These are phyloP conservation scores for Trichosporon faecale DNA, from an alignment of 1,284 basidiomycete species.

Conservation along the genomic window DNA sequence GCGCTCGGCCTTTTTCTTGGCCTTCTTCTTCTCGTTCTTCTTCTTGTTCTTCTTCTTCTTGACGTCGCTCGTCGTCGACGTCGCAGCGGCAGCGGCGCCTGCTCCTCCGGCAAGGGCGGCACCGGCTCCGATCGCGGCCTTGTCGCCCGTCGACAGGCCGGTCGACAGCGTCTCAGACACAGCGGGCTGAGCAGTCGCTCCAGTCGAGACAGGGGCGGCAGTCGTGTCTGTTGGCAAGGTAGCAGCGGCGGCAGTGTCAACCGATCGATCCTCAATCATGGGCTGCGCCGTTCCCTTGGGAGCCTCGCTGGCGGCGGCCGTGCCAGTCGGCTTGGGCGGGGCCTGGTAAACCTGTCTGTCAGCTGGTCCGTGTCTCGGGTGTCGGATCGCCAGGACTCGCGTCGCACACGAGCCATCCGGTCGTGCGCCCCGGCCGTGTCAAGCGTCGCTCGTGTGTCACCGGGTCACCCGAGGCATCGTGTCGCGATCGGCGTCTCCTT, in stretches of 20 bases:
- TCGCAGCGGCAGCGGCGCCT: constrained; percentile 10
- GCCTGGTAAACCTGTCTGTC: constrained; percentile 11
- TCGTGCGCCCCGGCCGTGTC: constrained; percentile 12
- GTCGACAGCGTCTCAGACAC: not conserved
- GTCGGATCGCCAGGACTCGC: not conserved
- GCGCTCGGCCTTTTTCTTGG: constrained; percentile 15
- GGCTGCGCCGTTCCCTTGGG: constrained; percentile 5
- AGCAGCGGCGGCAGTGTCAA: not conserved
- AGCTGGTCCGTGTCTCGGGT: not conserved
- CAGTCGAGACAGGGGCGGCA: not conserved
- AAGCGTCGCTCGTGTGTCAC: constrained; percentile 8
- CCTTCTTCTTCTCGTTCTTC: constrained; percentile 19
- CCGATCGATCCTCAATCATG: not conserved
- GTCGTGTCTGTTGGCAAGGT: not conserved
- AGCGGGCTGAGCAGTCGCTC: not conserved
- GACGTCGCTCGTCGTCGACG: constrained; percentile 10
- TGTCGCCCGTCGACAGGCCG: not conserved
- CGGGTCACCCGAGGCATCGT: constrained; percentile 8
- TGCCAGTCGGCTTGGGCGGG: constrained; percentile 17
- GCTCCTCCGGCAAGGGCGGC: constrained; percentile 12
- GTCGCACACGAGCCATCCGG: not conserved
- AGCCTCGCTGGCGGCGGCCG: not conserved
- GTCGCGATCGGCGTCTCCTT: constrained; percentile 3
- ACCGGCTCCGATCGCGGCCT: constrained; percentile 6
- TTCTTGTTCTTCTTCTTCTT: constrained; percentile 13